Base-by-base conservation (phyloP, 805 yeast genomes). In the Cyberlindnera galapagoensis region DNA sequence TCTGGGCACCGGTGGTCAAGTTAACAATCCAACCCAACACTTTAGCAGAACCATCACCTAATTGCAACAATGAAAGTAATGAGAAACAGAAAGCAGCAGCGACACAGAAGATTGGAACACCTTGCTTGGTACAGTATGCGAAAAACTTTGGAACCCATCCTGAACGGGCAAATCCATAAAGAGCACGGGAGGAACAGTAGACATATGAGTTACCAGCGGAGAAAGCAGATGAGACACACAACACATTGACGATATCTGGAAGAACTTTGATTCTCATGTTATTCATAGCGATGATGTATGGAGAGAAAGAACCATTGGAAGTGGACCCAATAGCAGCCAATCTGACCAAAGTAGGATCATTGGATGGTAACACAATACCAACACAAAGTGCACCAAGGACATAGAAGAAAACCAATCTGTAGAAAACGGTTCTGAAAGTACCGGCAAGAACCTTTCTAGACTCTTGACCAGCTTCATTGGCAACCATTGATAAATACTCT, bases 401-500 rank as follows among this genome's bases (percentile, higher is more conserved):
- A 52, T 75, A 82, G 56, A 85, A 81, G 18, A 70, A 47, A 12
- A 62, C 59, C 45, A 69, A 63, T 43, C 95, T 66, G 48, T 65
- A 65, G 38, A 82, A 74, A 16, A 84, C 85, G 33, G 78, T 76
- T 44, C 71, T 76, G 60, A 76, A 82, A 0, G 94, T 92, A 20
- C 65, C 67, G 7, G 88, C 84, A 52, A 85, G 58, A 7, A 74
- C 74, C 36, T 70, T 71, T 35, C 92, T 67, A 9, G 94, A 88
- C 49, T 76, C 67, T 31, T 67, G 63, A n/a, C 83, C 76, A 12
- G 79, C 70, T 55, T 85, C 95, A 30, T 88, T 81, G 7, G 94
- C 90, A 18, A 82, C 74, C 79, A 81, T 76, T 3, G 87, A 69
- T 22, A 85, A 72, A 46, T 80, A 80, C 56, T 85, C 95, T 3